Conservation (phyloP, 306 rosid species). For the Styphnolobium japonicum region DNA sequence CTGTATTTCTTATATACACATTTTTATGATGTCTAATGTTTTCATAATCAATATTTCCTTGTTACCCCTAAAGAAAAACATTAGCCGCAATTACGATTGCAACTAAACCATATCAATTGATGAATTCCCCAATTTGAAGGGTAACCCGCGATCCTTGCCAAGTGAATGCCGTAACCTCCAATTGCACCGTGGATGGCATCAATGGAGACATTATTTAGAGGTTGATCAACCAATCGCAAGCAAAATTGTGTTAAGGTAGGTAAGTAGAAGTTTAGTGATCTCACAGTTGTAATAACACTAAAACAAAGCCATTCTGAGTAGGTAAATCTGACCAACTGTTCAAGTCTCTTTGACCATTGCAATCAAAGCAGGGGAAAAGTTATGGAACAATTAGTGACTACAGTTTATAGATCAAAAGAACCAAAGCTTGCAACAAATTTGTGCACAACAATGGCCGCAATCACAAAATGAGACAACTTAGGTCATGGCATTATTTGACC, state of each 20-base stretch:
- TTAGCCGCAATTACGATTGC: neutral
- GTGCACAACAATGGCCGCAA: neutral
- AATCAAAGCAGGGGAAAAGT: constrained; percentile 29
- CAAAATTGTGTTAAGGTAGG: constrained; percentile 15
- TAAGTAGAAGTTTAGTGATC: constrained; percentile 18
- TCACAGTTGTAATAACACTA: constrained; percentile 15
- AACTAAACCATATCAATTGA: neutral
- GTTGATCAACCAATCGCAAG: constrained; percentile 8
- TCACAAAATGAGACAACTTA: neutral
- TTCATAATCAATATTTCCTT: neutral
- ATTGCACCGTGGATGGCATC: constrained; percentile 9
- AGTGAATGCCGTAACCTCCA: neutral
- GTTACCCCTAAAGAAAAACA: neutral
- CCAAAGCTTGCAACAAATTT: neutral
- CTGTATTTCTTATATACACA: too few species aligned
- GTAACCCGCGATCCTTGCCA: neutral
- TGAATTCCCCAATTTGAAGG: neutral
- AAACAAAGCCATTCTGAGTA: neutral
- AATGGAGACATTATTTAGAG: neutral
- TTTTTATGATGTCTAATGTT: neutral
- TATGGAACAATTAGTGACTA: neutral
- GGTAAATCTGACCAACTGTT: constrained; percentile 12
- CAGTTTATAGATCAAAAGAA: neutral
- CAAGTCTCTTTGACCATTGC: constrained; percentile 24
- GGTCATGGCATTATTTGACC: constrained; percentile 20